These are phyloP conservation scores for Trichoderma erinaceum DNA, from an alignment of 495 filamentous ascomycete species.

Conservation along the genomic window DNA sequence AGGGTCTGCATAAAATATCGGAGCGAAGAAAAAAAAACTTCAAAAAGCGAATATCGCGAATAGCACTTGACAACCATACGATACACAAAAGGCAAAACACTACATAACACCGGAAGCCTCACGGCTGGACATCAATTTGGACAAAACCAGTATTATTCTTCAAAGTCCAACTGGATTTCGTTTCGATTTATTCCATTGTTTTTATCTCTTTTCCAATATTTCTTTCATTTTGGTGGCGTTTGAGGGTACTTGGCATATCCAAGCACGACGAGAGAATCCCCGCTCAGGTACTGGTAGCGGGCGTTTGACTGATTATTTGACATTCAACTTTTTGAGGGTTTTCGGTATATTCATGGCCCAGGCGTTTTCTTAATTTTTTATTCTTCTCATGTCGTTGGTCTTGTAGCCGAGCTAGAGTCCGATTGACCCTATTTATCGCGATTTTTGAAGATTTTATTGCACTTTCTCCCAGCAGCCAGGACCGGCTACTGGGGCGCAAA, in stretches of 20 bases:
- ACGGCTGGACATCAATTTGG: slow-evolving; percentile 13
- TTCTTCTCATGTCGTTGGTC: neutral
- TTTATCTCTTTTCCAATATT: slow-evolving; percentile 5
- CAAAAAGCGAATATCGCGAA: neutral
- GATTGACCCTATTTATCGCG: neutral
- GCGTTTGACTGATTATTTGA: slow-evolving; percentile 11
- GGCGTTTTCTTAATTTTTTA: neutral
- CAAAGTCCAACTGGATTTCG: neutral
- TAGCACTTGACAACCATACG: neutral
- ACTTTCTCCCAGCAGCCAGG: neutral
- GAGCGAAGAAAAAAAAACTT: neutral
- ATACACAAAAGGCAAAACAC: neutral
- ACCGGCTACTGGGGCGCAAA: neutral
- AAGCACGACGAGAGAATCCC: slow-evolving; percentile 14
- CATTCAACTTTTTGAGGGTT: neutral
- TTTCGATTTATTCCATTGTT: slow-evolving; percentile 12
- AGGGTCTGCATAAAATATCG: neutral
- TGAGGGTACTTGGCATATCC: neutral
- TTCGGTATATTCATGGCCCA: slow-evolving; percentile 2
- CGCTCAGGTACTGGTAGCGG: slow-evolving; percentile 13
- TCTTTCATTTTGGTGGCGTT: slow-evolving; percentile 11
- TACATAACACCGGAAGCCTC: slow-evolving; percentile 14
- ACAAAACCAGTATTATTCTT: slow-evolving; percentile 4
- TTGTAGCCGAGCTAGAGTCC: neutral
- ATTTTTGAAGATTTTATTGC: neutral